Evolutionary conservation across 2,329 filamentous ascomycete genomes (phyloP).

Genomic region (Exophiala phaeomuriformis): DNA sequence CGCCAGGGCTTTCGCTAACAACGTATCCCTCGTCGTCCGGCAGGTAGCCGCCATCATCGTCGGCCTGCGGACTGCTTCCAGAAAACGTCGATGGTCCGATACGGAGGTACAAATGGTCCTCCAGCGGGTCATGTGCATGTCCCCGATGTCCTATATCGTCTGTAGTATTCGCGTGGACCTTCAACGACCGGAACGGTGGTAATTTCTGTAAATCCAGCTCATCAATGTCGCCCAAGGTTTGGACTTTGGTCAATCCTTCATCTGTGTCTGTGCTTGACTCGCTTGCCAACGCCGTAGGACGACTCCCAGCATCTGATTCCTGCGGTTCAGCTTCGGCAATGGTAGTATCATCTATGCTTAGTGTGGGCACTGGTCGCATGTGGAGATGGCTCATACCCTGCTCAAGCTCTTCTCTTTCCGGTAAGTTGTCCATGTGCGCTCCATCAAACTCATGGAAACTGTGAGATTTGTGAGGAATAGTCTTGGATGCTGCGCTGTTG

Average conservation of each 20-base stretch:
- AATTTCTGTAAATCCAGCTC: constrained; percentile 17
- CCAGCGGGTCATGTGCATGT: constrained; percentile 57
- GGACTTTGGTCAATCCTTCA: constrained; percentile 9
- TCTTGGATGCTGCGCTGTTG: constrained; percentile 29
- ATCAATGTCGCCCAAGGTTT: constrained; percentile 11
- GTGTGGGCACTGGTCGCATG: constrained; percentile 10
- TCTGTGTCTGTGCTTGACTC: constrained; percentile 18
- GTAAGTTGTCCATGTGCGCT: constrained; percentile 41
- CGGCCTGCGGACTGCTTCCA: constrained; percentile 42
- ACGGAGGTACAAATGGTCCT: constrained; percentile 63
- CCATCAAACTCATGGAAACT: constrained; percentile 49
- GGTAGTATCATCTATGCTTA: constrained; percentile 19
- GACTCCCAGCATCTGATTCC: background rate
- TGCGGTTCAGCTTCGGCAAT: background rate
- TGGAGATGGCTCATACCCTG: constrained; percentile 7
- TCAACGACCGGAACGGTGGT: constrained; percentile 24
- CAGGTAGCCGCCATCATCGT: constrained; percentile 26
- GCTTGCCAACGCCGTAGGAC: constrained; percentile 2
- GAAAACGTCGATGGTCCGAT: constrained; percentile 57
- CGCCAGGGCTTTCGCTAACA: constrained; percentile 77
- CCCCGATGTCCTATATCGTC: constrained; percentile 37
- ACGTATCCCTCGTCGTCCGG: constrained; percentile 35
- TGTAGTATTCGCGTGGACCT: constrained; percentile 17
- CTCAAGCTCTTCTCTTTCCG: constrained; percentile 50
- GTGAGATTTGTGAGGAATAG: constrained; percentile 37